Evolutionary conservation across 2,329 filamentous ascomycete genomes (phyloP), one percentile per base, ranked within the genome.

Genomic region (Penicillium sp.): DNA sequence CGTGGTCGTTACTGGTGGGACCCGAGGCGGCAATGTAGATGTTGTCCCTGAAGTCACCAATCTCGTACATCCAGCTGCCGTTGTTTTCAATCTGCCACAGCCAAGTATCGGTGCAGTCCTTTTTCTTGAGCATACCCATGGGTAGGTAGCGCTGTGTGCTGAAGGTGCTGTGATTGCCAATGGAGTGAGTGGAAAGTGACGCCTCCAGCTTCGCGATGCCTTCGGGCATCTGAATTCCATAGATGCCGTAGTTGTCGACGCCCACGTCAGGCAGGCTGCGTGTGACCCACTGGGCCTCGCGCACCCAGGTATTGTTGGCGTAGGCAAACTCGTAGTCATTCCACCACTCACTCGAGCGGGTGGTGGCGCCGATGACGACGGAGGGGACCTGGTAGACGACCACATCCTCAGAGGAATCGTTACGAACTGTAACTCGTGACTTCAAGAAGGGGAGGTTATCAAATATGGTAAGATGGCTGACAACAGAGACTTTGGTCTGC

Each of bases 41-140:
- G 28, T 61, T 65, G 36, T 74, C 68, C n/a, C 64, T 56, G 49
- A 57, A 70, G 57, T 75, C 71, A 3, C 71, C 71, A 9, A 74
- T 57, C 50, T 75, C 72, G 70, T 69, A 74, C 21, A 61, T 54
- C 72, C 71, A 74, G 7, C 70, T 71, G 1, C 71, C 71, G 39
- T 71, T 74, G 44, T 67, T 64, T 36, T 75, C 72, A 10, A 75
- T 53, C 52, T 73, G 70, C 71, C 72, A 74, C 14, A 74, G 52
- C 68, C 70, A 73, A 1, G 65, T 64, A 11, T 71, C 66, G 5
- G 26, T 51, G 1, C 51, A 31, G 34, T 70, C 61, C 1, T 42
- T 43, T 2, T 54, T 53, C 21, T 62, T 67, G 8, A 68, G 48
- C 7, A 67, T 40, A 2, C 71, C 70, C 69, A 73, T 69, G 0